Percentiles rank a stretch among this genome's conserved stretches.
phyloP scores from a whole-genome alignment of 305 asterid genomes.

The Solanum hybrid region DNA sequence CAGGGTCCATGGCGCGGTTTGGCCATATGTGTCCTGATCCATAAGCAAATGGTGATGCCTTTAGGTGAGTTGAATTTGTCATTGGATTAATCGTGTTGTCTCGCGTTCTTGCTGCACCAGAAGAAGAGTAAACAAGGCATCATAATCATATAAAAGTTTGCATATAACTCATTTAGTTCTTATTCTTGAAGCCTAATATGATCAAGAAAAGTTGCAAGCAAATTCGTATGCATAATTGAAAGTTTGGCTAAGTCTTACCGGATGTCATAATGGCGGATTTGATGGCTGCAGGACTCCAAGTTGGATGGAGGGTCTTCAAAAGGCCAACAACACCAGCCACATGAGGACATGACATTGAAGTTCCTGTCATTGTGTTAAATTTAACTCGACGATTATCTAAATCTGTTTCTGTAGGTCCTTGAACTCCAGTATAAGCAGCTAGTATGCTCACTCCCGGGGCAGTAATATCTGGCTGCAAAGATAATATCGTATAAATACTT shows the following conservation, averaged over 20 bases:
- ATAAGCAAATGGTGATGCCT: constrained; percentile 71
- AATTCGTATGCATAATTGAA: neutral
- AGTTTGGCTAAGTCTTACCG: constrained; percentile 21
- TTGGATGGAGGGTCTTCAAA: constrained; percentile 66
- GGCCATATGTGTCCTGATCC: constrained; percentile 94
- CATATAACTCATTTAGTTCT: neutral
- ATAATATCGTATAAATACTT: neutral
- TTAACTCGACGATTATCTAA: constrained; percentile 46
- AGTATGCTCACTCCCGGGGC: constrained; percentile 88
- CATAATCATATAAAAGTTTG: neutral
- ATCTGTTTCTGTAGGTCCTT: constrained; percentile 53
- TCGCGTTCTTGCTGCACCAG: constrained; percentile 47
- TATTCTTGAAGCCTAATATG: neutral
- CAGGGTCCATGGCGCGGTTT: constrained; percentile 89
- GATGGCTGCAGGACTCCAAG: constrained; percentile 93
- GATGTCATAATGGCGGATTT: constrained; percentile 80
- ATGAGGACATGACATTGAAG: constrained; percentile 96
- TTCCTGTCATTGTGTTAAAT: constrained; percentile 64
- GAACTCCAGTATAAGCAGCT: constrained; percentile 69
- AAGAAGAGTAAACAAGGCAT: neutral
- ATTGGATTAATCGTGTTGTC: constrained; percentile 51
- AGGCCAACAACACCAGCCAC: constrained; percentile 77
- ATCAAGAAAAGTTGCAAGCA: neutral
- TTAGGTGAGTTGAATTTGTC: constrained; percentile 36
- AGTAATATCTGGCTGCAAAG: constrained; percentile 77